phyloP scores from a whole-genome alignment of 129 eudicot genomes.

The Smallanthus sonchifolius region DNA sequence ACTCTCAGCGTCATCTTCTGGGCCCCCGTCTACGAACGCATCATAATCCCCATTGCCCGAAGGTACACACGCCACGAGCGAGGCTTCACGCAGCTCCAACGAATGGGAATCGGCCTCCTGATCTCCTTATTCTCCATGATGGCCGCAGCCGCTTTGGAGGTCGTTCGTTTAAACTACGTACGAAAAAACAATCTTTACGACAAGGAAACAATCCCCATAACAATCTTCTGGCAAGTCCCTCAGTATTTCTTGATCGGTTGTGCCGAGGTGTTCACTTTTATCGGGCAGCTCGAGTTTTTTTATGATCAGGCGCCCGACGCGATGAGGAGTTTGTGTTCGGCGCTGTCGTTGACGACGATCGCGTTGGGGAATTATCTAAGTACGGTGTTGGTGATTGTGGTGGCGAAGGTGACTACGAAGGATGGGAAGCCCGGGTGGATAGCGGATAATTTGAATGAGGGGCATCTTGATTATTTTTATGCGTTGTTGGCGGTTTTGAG shows the following conservation, averaged over 20 bases:
- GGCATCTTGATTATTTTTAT: constrained; percentile 65
- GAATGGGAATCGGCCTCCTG: constrained; percentile 81
- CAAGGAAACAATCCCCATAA: constrained; percentile 43
- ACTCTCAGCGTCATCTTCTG: constrained; percentile 83
- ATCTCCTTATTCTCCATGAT: constrained; percentile 68
- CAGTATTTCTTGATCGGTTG: constrained; percentile 72
- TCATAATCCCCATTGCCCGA: constrained; percentile 53
- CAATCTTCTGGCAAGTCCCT: constrained; percentile 79
- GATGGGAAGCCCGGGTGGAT: constrained; percentile 65
- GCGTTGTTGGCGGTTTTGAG: constrained; percentile 43
- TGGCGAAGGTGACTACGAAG: constrained; percentile 40
- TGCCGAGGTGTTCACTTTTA: constrained; percentile 68
- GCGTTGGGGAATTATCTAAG: constrained; percentile 60
- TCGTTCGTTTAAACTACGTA: constrained; percentile 44
- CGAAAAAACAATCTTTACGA: constrained; percentile 39
- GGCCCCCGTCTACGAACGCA: constrained; percentile 59
- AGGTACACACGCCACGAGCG: constrained; percentile 58
- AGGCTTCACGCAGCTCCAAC: constrained; percentile 80
- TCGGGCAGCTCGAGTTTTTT: constrained; percentile 67
- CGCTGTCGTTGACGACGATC: constrained; percentile 48
- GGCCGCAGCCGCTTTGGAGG: constrained; percentile 60
- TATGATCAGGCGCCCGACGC: constrained; percentile 80
- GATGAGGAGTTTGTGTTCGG: constrained; percentile 68
- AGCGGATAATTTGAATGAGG: constrained; percentile 55
- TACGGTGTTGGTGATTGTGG: constrained; percentile 47